Evolutionary conservation across 2,329 filamentous ascomycete genomes (phyloP), one percentile per base, ranked within the genome.

Genomic region (Cercospora janseana): DNA sequence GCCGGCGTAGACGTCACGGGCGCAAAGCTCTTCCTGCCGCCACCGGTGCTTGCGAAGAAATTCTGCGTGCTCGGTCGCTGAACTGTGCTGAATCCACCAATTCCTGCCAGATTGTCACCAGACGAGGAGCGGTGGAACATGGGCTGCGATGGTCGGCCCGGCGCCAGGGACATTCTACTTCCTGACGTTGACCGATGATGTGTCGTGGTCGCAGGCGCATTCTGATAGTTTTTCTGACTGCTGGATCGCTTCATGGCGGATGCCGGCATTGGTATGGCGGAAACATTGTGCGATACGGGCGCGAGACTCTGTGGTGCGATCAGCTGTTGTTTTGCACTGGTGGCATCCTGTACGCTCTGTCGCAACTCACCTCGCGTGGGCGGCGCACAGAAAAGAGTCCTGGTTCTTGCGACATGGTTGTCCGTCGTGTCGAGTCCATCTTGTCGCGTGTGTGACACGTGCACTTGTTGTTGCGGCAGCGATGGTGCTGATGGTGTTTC

Each of bases 171-270:
- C 69, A 94, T 86, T 63, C 87, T 83, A 67, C 85, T 86, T 65
- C 85, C 86, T 56, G 91, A 95, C 62, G 88, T 81, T 21, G 88
- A 89, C 61, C 92, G 88, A 60, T 76, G 82, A 75, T 95, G 88
- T 66, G 85, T 83, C 47, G 79, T 78, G 48, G 83, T 82, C 64
- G 81, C 85, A 37, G 80, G 81, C 51, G 76, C 75, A 64, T 79
- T 79, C 52, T 81, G 79, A 63, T 82, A 77, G 65, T 82, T 82
- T 56, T 82, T 83, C 61, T 83, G 83, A 9, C 89, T 91, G 65
- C 84, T 93, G 23, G 88, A 87, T 69, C 93, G 88, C 76, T 98
- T 98, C 79, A 98, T 86, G 31, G 90, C 88, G 31, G 92, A 97
- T 21, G 87, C 80, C 6, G 93, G 92, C 72, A 95, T 89, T 15